Percentiles rank a stretch among this genome's conserved stretches.
Evolutionary conservation across 2,329 filamentous ascomycete species (phyloP).

Genomic region (Calonectria pseudoturangicola): DNA sequence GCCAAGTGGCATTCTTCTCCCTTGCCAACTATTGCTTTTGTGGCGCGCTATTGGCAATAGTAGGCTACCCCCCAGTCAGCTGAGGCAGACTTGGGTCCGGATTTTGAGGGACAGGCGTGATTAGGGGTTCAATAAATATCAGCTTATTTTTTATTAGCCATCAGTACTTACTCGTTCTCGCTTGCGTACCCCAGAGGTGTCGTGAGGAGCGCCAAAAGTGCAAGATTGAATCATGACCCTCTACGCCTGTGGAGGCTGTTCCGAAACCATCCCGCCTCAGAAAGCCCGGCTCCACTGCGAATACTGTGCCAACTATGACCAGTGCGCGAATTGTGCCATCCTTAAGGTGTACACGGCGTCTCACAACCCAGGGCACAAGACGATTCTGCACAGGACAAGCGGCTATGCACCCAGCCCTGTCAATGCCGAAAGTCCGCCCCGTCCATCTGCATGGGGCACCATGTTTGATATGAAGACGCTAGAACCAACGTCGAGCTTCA

Average conservation of each 20-base stretch:
- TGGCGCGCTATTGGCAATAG: conserved; percentile 8
- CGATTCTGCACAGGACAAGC: conserved; percentile 24
- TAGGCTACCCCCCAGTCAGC: conserved; percentile 10
- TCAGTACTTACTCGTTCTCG: background rate
- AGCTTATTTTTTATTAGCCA: conserved; percentile 17
- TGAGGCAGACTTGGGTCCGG: background rate
- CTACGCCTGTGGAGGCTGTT: conserved; percentile 22
- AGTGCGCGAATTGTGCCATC: conserved; percentile 34
- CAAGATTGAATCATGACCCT: conserved; percentile 1
- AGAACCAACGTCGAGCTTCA: conserved; percentile 26
- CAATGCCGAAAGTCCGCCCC: background rate
- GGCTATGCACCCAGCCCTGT: conserved; percentile 14
- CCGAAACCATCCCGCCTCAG: conserved; percentile 24
- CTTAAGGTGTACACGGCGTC: conserved; percentile 27
- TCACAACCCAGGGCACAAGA: conserved; percentile 21
- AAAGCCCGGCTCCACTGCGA: conserved; percentile 26
- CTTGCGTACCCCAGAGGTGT: conserved; percentile 1
- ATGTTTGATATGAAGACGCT: conserved; percentile 32
- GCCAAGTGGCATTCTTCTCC: too few relatives aligned
- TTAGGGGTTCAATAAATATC: conserved; percentile 12
- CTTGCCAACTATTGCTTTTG: background rate
- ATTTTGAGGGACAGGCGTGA: background rate
- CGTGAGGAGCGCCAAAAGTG: background rate
- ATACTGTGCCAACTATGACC: conserved; percentile 19
- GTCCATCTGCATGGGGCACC: conserved; percentile 15